phyloP scores from a whole-genome alignment of 202 grass and related monocot genomes.

The Hordeum pubiflorum region DNA sequence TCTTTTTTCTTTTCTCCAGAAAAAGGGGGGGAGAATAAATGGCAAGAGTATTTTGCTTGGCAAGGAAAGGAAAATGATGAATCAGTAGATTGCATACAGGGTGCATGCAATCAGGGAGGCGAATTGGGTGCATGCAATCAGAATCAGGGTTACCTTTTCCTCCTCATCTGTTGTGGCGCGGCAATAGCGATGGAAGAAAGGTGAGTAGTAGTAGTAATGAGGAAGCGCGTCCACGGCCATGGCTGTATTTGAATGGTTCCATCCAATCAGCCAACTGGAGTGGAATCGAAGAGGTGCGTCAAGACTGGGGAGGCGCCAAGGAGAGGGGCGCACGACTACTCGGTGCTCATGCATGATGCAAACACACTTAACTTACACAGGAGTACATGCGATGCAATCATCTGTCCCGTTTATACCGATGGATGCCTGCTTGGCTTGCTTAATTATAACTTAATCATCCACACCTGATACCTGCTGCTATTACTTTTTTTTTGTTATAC shows the following conservation, averaged over 20 bases:
- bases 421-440: neutral
- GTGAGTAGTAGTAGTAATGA: neutral
- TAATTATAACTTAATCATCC: neutral
- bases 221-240: neutral
- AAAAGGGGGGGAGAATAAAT: neutral
- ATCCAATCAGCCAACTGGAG: constrained; percentile 13
- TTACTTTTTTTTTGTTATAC: neutral
- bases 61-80: neutral
- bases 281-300: constrained; percentile 1
- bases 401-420: neutral
- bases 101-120: neutral
- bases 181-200: neutral
- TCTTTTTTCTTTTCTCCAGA: neutral
- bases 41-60: neutral
- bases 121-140: neutral
- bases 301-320: neutral
- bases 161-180: neutral
- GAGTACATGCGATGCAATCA: neutral
- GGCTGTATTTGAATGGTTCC: constrained; percentile 6
- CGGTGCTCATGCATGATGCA: constrained; percentile 12
- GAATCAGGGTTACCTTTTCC: neutral
- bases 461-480: neutral
- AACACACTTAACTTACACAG: too few species aligned
- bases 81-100: neutral
- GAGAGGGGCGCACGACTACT: constrained; percentile 6